These are phyloP conservation scores for Oryza glaberrima DNA, from an alignment of 176 grass and related monocot species.

Conservation along the genomic window DNA sequence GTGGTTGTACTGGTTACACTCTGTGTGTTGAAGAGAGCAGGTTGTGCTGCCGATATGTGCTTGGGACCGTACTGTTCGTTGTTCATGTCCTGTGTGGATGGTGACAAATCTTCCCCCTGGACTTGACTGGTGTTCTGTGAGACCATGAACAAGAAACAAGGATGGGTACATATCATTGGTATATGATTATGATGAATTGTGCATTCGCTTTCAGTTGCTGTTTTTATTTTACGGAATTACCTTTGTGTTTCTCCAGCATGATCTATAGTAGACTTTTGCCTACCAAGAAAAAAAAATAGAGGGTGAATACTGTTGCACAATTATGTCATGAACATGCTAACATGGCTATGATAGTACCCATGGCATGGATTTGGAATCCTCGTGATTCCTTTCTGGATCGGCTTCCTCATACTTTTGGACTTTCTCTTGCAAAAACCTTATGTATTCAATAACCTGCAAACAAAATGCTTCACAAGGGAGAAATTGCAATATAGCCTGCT, in stretches of 20 bases:
- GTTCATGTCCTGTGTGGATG: slow-evolving; percentile 52
- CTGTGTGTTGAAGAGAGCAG: slow-evolving; percentile 37
- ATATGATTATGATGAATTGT: not conserved
- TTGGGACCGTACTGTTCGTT: slow-evolving; percentile 45
- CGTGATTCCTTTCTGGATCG: slow-evolving; percentile 58
- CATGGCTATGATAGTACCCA: slow-evolving; percentile 66
- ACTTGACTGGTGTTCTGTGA: slow-evolving; percentile 38
- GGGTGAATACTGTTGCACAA: not conserved
- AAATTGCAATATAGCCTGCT: not conserved
- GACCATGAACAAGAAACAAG: slow-evolving; percentile 36
- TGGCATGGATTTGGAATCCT: slow-evolving; percentile 70
- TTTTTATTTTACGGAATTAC: slow-evolving; percentile 42
- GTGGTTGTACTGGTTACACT: slow-evolving; percentile 10
- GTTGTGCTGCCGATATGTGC: slow-evolving; percentile 27
- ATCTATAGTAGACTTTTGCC: slow-evolving; percentile 90
- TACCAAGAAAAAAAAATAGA: slow-evolving; percentile 22
- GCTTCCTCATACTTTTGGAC: slow-evolving; percentile 67
- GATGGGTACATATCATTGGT: slow-evolving; percentile 15
- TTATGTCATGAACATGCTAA: slow-evolving; percentile 17
- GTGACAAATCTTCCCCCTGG: slow-evolving; percentile 51
- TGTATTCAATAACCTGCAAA: slow-evolving; percentile 93
- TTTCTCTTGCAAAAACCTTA: slow-evolving; percentile 89
- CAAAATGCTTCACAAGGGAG: slow-evolving; percentile 4
- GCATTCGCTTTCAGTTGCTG: not conserved
- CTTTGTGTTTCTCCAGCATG: slow-evolving; percentile 85